phyloP scores from a whole-genome alignment of 352 stramenopile species.

The Phytophthora colocasiae region DNA sequence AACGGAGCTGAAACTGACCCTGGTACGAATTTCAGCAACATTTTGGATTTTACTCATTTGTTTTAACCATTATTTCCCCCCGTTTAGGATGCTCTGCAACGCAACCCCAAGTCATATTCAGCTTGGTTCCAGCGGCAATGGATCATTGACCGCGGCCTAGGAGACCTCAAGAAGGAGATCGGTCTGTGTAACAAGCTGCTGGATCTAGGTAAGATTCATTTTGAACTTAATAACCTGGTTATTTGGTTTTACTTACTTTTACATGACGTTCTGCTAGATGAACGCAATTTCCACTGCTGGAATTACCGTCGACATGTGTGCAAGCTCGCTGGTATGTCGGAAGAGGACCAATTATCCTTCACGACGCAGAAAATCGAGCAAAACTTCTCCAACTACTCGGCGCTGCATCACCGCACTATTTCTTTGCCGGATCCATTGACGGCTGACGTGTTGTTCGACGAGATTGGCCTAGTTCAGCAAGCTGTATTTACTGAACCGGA shows the following conservation, averaged over 20 bases:
- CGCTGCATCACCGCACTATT: constrained; percentile 75
- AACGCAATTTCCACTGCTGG: constrained; percentile 99
- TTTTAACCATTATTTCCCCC: constrained; percentile 5
- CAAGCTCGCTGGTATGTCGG: constrained; percentile 52
- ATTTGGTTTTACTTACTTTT: constrained; percentile 45
- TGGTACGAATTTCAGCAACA: constrained; percentile 18
- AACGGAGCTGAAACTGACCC: constrained; percentile 90
- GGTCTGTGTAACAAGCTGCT: constrained; percentile 76
- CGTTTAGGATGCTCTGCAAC: constrained; percentile 88
- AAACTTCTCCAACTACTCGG: constrained; percentile 99
- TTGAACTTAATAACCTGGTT: constrained; percentile 5
- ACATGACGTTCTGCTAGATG: constrained; percentile 77
- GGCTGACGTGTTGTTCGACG: constrained; percentile 61
- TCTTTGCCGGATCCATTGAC: constrained; percentile 57
- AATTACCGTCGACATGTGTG: constrained; percentile 94
- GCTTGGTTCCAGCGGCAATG: constrained; percentile 92
- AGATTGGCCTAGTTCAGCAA: constrained; percentile 92
- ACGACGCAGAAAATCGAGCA: constrained; percentile 96
- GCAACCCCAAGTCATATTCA: constrained; percentile 98
- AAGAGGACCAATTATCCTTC: constrained; percentile 93
- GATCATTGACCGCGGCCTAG: constrained; percentile 77
- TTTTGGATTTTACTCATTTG: neutral
- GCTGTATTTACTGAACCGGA: constrained; percentile 99
- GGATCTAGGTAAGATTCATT: constrained; percentile 72
- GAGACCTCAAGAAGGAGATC: constrained; percentile 78